These are phyloP conservation scores for Colletotrichum incanum DNA, from an alignment of 2,329 filamentous ascomycete species.

Conservation along the genomic window DNA sequence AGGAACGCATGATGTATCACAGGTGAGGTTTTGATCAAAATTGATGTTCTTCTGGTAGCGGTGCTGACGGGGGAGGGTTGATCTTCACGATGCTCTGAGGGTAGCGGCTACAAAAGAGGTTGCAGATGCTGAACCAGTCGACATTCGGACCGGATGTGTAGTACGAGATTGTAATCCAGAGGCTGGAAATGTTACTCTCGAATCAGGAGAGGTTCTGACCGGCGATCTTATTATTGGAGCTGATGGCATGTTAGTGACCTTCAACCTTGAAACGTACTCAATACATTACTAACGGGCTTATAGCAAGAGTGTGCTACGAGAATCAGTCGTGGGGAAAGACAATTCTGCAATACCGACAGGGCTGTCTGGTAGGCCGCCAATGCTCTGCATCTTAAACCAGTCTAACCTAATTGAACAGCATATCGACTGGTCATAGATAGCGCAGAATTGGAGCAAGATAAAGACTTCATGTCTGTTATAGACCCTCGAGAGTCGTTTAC, in stretches of 20 bases:
- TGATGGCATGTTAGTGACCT: constrained; percentile 51
- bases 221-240: constrained; percentile 56
- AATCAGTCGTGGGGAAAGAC: constrained; percentile 41
- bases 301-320: constrained; percentile 39
- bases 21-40: constrained; percentile 43
- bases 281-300: background rate
- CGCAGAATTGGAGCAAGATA: constrained; percentile 33
- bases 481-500: constrained; percentile 57
- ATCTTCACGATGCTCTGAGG: constrained; percentile 54
- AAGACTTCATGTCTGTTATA: constrained; percentile 47
- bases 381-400: background rate
- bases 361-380: constrained; percentile 45
- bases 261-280: background rate
- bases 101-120: constrained; percentile 46
- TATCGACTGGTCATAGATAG: constrained; percentile 54
- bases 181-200: constrained; percentile 51
- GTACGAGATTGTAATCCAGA: constrained; percentile 60
- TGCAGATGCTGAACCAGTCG: constrained; percentile 46
- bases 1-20: constrained; percentile 58
- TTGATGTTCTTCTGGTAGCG: too few relatives aligned
- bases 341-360: constrained; percentile 52
- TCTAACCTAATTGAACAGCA: constrained; percentile 35
- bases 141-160: constrained; percentile 47
- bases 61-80: constrained; percentile 39
- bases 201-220: constrained; percentile 49